These are phyloP conservation scores for Botrytis tulipae DNA, from an alignment of 2,329 filamentous ascomycete species.

Conservation along the genomic window DNA sequence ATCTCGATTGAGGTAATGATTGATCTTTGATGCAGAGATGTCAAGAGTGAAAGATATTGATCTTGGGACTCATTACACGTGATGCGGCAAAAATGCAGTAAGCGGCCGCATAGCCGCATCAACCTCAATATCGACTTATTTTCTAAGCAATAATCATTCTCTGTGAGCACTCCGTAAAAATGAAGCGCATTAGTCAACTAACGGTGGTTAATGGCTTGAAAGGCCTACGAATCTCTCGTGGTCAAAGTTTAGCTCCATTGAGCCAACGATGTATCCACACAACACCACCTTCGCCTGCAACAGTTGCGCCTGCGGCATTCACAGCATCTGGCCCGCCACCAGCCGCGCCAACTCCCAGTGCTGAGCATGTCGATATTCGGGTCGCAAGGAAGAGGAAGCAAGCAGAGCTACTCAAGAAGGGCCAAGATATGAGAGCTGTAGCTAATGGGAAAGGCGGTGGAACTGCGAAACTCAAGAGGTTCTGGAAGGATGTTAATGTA, in stretches of 20 bases:
- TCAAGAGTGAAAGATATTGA: not conserved
- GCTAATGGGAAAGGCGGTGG: conserved; percentile 42
- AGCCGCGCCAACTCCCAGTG: conserved; percentile 49
- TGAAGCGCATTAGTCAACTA: conserved; percentile 37
- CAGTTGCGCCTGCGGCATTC: conserved; percentile 42
- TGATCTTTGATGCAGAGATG: not conserved
- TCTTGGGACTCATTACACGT: not conserved
- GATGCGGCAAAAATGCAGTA: not conserved
- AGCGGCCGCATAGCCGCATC: conserved; percentile 10
- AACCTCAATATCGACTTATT: conserved; percentile 8
- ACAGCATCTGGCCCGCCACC: conserved; percentile 60
- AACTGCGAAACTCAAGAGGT: conserved; percentile 60
- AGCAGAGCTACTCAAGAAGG: conserved; percentile 53
- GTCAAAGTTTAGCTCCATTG: conserved; percentile 16
- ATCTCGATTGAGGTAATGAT: not conserved
- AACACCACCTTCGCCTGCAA: conserved; percentile 32
- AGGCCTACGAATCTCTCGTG: conserved; percentile 21
- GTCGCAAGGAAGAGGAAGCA: conserved; percentile 53
- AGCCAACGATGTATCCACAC: conserved; percentile 32
- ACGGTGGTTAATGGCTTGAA: conserved; percentile 19
- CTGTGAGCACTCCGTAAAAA: conserved; percentile 27
- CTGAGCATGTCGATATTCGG: conserved; percentile 41
- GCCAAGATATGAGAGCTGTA: conserved; percentile 47
- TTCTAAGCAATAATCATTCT: not conserved
- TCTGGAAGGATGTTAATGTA: conserved; percentile 84